Conservation (phyloP, 257 asterid species). For the Przewalskia tangutica region DNA sequence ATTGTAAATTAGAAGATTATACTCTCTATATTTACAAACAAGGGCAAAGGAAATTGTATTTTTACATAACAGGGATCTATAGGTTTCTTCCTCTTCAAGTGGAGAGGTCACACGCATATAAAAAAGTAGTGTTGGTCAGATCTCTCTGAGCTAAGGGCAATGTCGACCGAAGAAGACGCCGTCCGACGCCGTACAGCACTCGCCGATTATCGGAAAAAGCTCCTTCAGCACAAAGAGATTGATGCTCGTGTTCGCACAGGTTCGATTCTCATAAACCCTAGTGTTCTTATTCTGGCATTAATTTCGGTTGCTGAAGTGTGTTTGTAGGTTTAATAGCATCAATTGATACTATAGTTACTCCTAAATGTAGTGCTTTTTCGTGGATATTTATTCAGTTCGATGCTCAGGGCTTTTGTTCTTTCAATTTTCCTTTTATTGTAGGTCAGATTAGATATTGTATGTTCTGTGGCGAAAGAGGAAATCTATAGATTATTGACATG, state of each 20-base stretch:
- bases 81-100: conserved; percentile 1
- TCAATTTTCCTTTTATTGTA: not conserved
- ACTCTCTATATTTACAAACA: not conserved
- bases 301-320: not conserved
- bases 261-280: conserved; percentile 7
- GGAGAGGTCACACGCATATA: not conserved
- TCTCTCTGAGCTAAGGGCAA: not conserved
- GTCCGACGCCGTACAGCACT: conserved; percentile 45
- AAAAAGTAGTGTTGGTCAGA: not conserved
- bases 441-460: not conserved
- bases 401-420: not conserved
- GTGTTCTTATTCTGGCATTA: not conserved
- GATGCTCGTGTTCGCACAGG: conserved; percentile 72
- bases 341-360: not conserved
- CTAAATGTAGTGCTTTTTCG: not conserved
- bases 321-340: not conserved
- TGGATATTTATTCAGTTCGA: not conserved
- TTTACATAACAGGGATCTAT: not conserved
- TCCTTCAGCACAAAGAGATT: conserved; percentile 56
- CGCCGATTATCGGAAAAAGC: conserved; percentile 57
- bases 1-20: not conserved
- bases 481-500: not conserved
- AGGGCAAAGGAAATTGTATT: not conserved
- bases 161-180: conserved; percentile 34
- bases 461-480: not conserved